phyloP scores from a whole-genome alignment of 768 basidiomycete genomes.

The Pisolithus marmoratus region DNA sequence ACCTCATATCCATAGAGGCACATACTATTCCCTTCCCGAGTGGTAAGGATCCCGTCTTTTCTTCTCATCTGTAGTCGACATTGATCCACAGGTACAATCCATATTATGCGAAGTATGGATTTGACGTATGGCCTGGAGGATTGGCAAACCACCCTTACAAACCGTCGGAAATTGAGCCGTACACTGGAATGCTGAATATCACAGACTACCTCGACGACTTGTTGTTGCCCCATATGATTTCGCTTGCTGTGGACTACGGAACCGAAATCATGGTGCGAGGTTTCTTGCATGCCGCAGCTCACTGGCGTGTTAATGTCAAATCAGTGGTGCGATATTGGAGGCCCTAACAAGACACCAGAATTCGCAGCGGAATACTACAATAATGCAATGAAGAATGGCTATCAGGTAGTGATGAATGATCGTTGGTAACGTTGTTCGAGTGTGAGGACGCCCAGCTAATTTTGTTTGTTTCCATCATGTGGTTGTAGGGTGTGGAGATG shows the following conservation, averaged over 20 bases:
- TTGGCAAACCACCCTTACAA: slow-evolving; percentile 49
- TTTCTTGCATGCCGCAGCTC: neutral
- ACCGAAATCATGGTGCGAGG: slow-evolving; percentile 48
- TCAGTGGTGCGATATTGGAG: slow-evolving; percentile 56
- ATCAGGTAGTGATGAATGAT: slow-evolving; percentile 44
- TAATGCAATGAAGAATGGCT: slow-evolving; percentile 33
- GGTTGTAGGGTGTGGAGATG: slow-evolving; percentile 39
- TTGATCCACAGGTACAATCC: slow-evolving; percentile 44
- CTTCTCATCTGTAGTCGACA: neutral
- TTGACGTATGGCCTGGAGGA: slow-evolving; percentile 46
- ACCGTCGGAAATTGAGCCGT: slow-evolving; percentile 42
- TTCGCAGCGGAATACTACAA: slow-evolving; percentile 45
- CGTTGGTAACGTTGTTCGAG: slow-evolving; percentile 18
- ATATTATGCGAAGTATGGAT: slow-evolving; percentile 46
- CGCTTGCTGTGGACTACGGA: slow-evolving; percentile 41
- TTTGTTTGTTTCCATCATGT: neutral
- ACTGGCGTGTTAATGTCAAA: slow-evolving; percentile 4
- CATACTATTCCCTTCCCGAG: slow-evolving; percentile 54
- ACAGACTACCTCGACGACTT: slow-evolving; percentile 47
- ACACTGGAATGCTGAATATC: slow-evolving; percentile 46
- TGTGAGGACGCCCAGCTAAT: neutral
- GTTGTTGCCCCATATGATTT: slow-evolving; percentile 47
- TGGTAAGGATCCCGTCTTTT: slow-evolving; percentile 28
- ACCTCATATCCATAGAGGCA: slow-evolving; percentile 48
- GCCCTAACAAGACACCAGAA: slow-evolving; percentile 39